A percentile compares a stretch with the other conserved stretches of the same genome.
phyloP scores from a whole-genome alignment of 176 grass and related monocot genomes.

The Elymus sibiricus region DNA sequence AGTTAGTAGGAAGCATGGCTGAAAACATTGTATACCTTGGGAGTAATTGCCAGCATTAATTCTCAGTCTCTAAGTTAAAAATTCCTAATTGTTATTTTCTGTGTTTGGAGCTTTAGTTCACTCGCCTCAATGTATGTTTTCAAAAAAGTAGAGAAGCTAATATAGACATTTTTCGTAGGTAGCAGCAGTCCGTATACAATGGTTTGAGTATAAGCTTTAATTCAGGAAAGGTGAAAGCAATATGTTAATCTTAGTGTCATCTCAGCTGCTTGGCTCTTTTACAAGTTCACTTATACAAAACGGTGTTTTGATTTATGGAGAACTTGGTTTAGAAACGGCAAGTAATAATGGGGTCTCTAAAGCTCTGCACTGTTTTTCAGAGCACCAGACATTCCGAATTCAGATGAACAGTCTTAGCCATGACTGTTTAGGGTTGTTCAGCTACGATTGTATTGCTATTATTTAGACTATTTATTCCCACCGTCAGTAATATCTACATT shows the following conservation, averaged over 20 bases:
- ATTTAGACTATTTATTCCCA: neutral
- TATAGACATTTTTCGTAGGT: too few species aligned
- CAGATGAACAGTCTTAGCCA: neutral
- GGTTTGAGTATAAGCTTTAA: neutral
- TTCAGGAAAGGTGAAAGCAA: neutral
- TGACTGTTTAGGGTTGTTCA: neutral
- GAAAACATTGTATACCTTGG: too few species aligned
- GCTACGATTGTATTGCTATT: neutral
- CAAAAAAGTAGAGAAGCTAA: too few species aligned
- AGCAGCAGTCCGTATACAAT: too few species aligned
- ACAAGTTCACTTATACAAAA: too few species aligned
- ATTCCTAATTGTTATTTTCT: too few species aligned
- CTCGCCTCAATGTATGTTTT: too few species aligned
- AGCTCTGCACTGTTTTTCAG: neutral
- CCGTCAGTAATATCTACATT: neutral
- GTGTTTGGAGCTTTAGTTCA: too few species aligned
- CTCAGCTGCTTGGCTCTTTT: slow-evolving; percentile 32
- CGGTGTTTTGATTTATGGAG: neutral
- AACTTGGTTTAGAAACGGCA: neutral
- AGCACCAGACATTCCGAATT: neutral
- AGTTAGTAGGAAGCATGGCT: too few species aligned
- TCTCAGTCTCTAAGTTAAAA: too few species aligned
- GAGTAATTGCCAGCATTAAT: too few species aligned
- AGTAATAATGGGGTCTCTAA: neutral
- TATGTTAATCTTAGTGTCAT: slow-evolving; percentile 28